phyloP scores from a whole-genome alignment of 2,329 filamentous ascomycete genomes.

The Xylariaceae sp. region DNA sequence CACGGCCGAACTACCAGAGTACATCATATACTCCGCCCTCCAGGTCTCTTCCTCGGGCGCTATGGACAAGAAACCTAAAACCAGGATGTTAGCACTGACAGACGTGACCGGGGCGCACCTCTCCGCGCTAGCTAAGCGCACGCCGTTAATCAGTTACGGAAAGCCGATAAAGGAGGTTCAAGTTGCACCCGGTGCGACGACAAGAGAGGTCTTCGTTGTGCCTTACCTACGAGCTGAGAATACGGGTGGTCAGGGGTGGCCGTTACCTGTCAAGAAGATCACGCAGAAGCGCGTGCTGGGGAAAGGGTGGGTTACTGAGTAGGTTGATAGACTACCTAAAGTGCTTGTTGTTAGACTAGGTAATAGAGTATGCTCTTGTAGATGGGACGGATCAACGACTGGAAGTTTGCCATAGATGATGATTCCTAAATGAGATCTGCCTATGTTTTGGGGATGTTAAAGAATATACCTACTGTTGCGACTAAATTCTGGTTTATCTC shows the following conservation, averaged over 20 bases:
- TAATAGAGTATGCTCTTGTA: background rate
- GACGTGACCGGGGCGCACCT: conserved; percentile 75
- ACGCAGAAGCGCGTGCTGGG: conserved; percentile 71
- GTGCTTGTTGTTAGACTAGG: background rate
- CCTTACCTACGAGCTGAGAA: conserved; percentile 71
- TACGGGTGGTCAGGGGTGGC: conserved; percentile 71
- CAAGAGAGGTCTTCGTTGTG: conserved; percentile 79
- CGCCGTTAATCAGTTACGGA: conserved; percentile 77
- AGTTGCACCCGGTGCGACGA: conserved; percentile 39
- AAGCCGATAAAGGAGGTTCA: conserved; percentile 87
- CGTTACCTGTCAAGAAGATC: conserved; percentile 80
- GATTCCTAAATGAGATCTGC: too few relatives aligned
- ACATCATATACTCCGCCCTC: conserved; percentile 83
- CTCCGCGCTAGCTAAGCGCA: conserved; percentile 75
- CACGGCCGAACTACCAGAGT: conserved; percentile 75
- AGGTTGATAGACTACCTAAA: conserved; percentile 26
- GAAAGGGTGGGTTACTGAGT: conserved; percentile 72
- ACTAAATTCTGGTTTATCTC: too few relatives aligned
- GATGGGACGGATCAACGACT: too few relatives aligned
- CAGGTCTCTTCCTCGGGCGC: conserved; percentile 56
- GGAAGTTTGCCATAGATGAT: too few relatives aligned
- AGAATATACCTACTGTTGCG: too few relatives aligned
- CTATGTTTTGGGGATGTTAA: too few relatives aligned
- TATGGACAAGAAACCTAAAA: conserved; percentile 59
- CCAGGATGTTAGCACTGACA: conserved; percentile 85